Base-by-base conservation (phyloP, 164 flowering plant genomes). In the Brasenia schreberi region DNA sequence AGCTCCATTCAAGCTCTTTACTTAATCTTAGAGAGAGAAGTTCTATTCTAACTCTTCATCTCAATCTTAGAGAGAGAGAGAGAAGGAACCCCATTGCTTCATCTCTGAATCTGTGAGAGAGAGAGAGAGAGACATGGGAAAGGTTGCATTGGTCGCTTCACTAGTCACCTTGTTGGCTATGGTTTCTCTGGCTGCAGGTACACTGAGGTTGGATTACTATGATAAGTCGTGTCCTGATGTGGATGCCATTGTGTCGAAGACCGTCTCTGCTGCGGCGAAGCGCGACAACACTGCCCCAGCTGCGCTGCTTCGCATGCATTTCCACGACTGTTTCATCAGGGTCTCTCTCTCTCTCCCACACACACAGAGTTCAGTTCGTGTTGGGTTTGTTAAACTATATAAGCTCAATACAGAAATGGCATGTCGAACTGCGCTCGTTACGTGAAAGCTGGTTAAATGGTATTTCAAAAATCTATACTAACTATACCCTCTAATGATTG, bases 261-360 rank as follows among this genome's bases (percentile, higher is more conserved):
- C 77, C 0, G 88, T 90, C 42, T 80, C 77, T 70, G 78, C 80
- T 64, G 88, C 86, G 1, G 70, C 80, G 71, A 5, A 1, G 19
- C 78, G 75, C 39, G 97, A 89, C 74, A 76, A 71, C 53, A 89
- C 85, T 7, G 94, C 89, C 33, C 85, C 97, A 0, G 92, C 97
- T 10, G 89, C 90, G 0, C 73, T 92, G 2, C 87, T 92, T 10
- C 61, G 97, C 43, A 89, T 89, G 96, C 94, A 89, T 64, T 92
- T 92, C 73, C 97, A 92, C 64, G 94, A 92, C 67, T 89, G 97
- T 73, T 92, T 92, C 78, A 76, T 92, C 5, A 78, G 96, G 71
- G 97, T 91, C 70, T 64, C 19, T 63, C 62, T 49, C 27, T 49
- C 17, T 65, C 59, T 43, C 58, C 16, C 63, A n/a, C 66, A n/a